phyloP scores from a whole-genome alignment of 768 basidiomycete genomes.

The Boletus pseudopeckii region DNA sequence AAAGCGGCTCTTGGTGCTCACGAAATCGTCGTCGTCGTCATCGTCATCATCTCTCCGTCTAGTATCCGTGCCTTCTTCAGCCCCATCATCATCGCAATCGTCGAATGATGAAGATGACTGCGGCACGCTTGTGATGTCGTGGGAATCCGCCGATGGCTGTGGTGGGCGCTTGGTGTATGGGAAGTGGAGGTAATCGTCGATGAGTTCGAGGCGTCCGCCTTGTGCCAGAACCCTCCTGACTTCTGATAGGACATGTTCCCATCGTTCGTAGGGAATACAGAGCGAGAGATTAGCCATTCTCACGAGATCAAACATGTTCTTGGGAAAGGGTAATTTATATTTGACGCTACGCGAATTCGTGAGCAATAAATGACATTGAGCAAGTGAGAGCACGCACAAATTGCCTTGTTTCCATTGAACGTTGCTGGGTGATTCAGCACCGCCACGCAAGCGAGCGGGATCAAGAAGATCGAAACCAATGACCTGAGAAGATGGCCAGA shows the following conservation, averaged over 20 bases:
- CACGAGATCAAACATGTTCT: constrained; percentile 65
- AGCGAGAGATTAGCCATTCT: constrained; percentile 68
- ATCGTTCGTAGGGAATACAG: constrained; percentile 56
- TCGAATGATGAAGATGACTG: constrained; percentile 21
- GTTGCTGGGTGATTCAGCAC: constrained; percentile 35
- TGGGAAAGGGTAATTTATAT: constrained; percentile 57
- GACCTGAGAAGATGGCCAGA: constrained; percentile 60
- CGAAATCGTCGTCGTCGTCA: constrained; percentile 32
- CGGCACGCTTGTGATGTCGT: background rate
- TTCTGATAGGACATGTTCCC: constrained; percentile 60
- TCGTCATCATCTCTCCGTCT: constrained; percentile 20
- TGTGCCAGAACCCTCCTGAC: constrained; percentile 56
- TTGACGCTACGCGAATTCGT: constrained; percentile 41
- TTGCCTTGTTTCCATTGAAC: constrained; percentile 58
- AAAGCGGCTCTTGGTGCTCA: constrained; percentile 31
- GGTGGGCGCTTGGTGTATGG: constrained; percentile 43
- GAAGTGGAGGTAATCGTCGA: constrained; percentile 70
- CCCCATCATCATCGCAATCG: constrained; percentile 15
- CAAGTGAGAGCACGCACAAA: constrained; percentile 48
- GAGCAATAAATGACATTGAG: constrained; percentile 1
- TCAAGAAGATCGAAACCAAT: constrained; percentile 65
- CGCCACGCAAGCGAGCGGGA: constrained; percentile 31
- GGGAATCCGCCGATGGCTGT: constrained; percentile 12
- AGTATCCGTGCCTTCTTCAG: constrained; percentile 19
- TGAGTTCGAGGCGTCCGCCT: constrained; percentile 66